Evolutionary conservation across 208 protist genomes (phyloP).

Genomic region (Wallacemonas sp.): DNA sequence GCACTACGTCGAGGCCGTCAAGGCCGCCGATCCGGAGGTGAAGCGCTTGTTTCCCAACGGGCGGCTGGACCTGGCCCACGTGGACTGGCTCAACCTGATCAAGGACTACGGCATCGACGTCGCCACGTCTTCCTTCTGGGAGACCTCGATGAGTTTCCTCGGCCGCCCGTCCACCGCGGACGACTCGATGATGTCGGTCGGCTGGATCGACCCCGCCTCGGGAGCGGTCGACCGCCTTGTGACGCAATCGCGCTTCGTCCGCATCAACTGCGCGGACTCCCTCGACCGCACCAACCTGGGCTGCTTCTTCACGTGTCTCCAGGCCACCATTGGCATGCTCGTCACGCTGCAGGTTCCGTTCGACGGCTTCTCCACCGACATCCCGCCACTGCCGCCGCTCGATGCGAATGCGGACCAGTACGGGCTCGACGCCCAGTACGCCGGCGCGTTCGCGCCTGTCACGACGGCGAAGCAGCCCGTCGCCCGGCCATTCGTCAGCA

Average conservation of each 20-base stretch:
- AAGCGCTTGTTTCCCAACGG: constrained; percentile 36
- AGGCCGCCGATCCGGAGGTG: constrained; percentile 36
- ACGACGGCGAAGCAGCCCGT: constrained; percentile 41
- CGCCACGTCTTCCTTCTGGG: constrained; percentile 68
- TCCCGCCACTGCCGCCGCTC: constrained; percentile 47
- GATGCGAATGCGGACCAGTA: constrained; percentile 45
- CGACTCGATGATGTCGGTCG: constrained; percentile 75
- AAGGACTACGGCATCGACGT: constrained; percentile 76
- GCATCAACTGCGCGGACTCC: constrained; percentile 94
- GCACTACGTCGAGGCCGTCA: constrained; percentile 73
- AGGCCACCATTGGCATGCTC: constrained; percentile 81
- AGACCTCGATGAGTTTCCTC: constrained; percentile 62
- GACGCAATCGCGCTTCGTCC: constrained; percentile 79
- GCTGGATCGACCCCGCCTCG: constrained; percentile 40
- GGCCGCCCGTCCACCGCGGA: constrained; percentile 23
- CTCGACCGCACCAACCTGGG: constrained; percentile 95
- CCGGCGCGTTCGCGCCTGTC: constrained; percentile 40
- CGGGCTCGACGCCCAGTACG: constrained; percentile 27
- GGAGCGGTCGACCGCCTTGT: constrained; percentile 53
- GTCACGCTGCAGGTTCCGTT: constrained; percentile 60
- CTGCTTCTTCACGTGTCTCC: constrained; percentile 90
- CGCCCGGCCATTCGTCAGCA: constrained; percentile 61
- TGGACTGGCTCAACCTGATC: constrained; percentile 85
- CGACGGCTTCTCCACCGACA: constrained; percentile 45
- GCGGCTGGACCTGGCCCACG: constrained; percentile 72